Evolutionary conservation across 2,329 filamentous ascomycete genomes (phyloP), one percentile per base, ranked within the genome.

Genomic region (Tolypocladium inflatum): DNA sequence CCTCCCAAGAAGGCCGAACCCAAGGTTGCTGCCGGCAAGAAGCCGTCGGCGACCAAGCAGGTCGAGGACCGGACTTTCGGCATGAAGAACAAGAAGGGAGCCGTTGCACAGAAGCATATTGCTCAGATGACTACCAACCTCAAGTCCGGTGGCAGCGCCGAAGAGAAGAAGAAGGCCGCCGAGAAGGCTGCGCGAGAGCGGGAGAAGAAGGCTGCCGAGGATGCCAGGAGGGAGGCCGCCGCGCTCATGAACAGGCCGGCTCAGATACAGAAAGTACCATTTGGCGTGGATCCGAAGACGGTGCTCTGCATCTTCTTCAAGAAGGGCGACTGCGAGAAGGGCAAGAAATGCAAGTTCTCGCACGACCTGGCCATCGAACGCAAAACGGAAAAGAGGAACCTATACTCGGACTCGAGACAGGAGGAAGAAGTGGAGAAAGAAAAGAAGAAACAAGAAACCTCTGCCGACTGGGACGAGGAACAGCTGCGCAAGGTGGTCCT

Each of bases 61-160:
- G 89, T 91, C 63, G 91, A 94, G 62, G 94, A 99, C 80, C 94
- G 93, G 78, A 96, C 94, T 54, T 99, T 99, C 81, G 94, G 94
- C 67, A 97, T 99, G 94, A 99, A 99, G 79, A 99, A 99, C 72
- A 99, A 99, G 80, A 99, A 97, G 81, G 94, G 94, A 65, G 88
- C 85, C 58, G 87, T 85, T 56, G 93, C 91, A 57, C 90, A 97
- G 77, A 96, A 87, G 75, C 85, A 92, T 66, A 97, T 99, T 71
- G 87, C 89, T 59, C 89, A 91, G 68, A 84, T 99, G 72, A 78
- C 86, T 65, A 82, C 86, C 53, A 88, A 91, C 67, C 82, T 86
- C 56, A 85, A 88, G 64, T 81, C 83, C 58, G 86, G 88, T 66
- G 90, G 91, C 61, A 88, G 82, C n/a, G 84, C 90, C 26, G 93